Evolutionary conservation across 169 alveolate genomes (phyloP), one percentile per base, ranked within the genome.

Genomic region (Plasmodium yoelii): DNA sequence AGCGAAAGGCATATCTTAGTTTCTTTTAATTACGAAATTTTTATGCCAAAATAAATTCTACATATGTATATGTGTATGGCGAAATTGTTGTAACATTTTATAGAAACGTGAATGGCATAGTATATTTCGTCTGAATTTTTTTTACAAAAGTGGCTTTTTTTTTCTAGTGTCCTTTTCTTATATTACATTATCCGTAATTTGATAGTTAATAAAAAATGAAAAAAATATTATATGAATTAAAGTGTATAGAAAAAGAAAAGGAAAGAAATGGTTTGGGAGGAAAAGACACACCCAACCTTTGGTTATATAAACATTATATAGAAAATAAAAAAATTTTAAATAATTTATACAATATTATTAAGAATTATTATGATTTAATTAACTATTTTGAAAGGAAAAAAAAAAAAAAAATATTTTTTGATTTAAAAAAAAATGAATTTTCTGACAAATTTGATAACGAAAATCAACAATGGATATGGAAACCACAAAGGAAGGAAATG

Each of bases 311-410:
- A 18, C 8, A 15, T 8, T 75, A 75, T 68, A 1, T 24, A 6
- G 88, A 75, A 60, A 75, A 34, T 0, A 34, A 75, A 42, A 46
- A 53, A 15, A 44, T 63, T 57, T 24, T 75, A 46, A 53, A 63
- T 13, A 75, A 10, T 47, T 75, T 75, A 39, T 22, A 42, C 64
- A 15, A 15, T 22, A 44, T 75, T 19, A 75, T 75, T 10, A 63
- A 34, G 3, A 28, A 59, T n/a, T 75, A 75, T 39, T 63, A 67
- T n/a, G 26, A 22, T 75, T 7, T 75, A 57, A 60, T 63, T 26
- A 24, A n/a, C 5, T 22, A n/a, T 53, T 55, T n/a, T 67, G 18
- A 34, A 22, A 55, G 51, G 51, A 56, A n/a, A 12, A 34, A 12
- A 39, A 63, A 75, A 9, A 5, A 44, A 28, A 55, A 57, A 13